These are phyloP conservation scores for Lipomyces oligophaga DNA, from an alignment of 805 yeast genomes.

Conservation along the genomic window DNA sequence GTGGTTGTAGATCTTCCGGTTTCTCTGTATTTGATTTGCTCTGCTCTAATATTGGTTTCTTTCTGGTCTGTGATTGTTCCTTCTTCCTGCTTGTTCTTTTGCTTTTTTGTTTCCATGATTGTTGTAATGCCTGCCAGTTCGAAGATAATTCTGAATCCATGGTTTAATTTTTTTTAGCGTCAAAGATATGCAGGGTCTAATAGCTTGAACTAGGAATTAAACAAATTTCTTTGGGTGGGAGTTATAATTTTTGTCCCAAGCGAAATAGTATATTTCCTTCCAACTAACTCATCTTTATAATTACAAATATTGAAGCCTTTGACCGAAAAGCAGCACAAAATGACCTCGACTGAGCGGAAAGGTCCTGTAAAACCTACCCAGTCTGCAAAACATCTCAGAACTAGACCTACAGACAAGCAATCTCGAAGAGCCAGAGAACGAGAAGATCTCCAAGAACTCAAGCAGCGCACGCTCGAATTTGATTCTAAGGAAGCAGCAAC, in stretches of 20 bases:
- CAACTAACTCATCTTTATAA: no score
- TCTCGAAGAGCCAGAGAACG: conserved; percentile 8
- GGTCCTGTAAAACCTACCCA: neutral
- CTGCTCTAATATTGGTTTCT: neutral
- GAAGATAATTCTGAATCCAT: conserved; percentile 18
- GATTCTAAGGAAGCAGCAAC: conserved; percentile 10
- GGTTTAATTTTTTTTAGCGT: no score
- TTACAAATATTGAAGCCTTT: no score
- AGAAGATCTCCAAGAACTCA: conserved; percentile 11
- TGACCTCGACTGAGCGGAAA: neutral
- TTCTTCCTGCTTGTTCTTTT: neutral
- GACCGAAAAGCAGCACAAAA: no score
- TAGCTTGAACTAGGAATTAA: no score
- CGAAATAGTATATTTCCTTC: no score
- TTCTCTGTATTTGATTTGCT: neutral
- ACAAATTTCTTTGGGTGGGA: no score
- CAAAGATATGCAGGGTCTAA: no score
- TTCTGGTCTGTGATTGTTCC: neutral
- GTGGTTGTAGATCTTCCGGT: neutral
- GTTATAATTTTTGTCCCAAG: no score
- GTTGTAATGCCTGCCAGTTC: conserved; percentile 21
- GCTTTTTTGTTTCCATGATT: neutral
- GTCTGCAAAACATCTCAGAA: conserved; percentile 2
- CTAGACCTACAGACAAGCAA: conserved; percentile 8
- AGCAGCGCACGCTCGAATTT: conserved; percentile 10